A percentile compares a stretch with the other conserved stretches of the same genome.
These are phyloP conservation scores for Paramecium sexaurelia DNA, from an alignment of 73 alveolate genomes.

Conservation along the genomic window DNA sequence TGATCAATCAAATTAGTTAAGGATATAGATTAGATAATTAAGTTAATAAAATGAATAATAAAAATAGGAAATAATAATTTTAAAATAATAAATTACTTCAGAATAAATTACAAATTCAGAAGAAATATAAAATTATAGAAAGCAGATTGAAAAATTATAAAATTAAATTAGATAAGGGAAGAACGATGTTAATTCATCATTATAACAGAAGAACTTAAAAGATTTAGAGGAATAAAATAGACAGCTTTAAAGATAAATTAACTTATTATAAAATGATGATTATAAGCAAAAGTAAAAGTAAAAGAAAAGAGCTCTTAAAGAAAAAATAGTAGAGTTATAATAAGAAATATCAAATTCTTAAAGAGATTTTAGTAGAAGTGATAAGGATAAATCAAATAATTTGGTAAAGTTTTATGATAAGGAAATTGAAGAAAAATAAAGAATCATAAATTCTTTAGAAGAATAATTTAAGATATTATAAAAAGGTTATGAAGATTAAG, in stretches of 20 bases:
- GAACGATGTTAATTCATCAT: background rate
- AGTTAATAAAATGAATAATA: background rate
- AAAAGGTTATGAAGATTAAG: constrained; percentile 13
- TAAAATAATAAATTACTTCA: background rate
- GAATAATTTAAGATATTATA: constrained; percentile 6
- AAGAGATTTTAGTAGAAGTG: background rate
- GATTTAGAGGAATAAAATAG: background rate
- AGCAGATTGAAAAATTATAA: background rate
- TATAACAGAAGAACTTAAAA: background rate
- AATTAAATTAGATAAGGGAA: background rate
- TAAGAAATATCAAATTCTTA: background rate
- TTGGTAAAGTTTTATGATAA: background rate
- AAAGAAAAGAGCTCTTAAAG: background rate
- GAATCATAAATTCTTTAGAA: background rate
- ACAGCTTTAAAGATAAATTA: background rate
- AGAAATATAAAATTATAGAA: background rate
- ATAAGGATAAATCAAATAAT: background rate
- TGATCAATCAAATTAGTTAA: background rate
- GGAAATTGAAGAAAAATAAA: background rate
- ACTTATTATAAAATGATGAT: background rate
- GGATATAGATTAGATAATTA: background rate
- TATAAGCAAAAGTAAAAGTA: background rate
- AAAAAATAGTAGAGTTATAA: background rate
- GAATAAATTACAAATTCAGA: background rate
- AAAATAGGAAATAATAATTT: background rate